Percentiles rank a stretch among this genome's conserved stretches.
Conservation (phyloP, 768 basidiomycete species). For the Suillus hirtellus region DNA sequence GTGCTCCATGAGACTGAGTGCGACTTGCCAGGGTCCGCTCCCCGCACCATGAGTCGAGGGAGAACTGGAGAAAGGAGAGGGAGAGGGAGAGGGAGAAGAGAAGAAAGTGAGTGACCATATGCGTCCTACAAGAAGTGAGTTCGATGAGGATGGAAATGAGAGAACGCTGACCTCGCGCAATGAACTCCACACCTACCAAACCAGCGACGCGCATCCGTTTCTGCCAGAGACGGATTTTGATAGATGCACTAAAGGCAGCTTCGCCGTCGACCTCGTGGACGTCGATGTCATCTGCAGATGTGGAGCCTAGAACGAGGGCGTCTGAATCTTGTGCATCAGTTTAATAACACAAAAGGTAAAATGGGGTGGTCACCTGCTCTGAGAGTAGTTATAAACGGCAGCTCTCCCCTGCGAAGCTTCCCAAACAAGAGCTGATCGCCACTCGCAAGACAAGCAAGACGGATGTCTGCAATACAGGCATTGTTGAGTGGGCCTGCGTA, state of each 20-base stretch:
- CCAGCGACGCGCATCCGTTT: constrained; percentile 69
- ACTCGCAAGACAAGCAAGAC: constrained; percentile 56
- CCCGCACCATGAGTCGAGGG: not conserved
- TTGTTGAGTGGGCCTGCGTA: constrained; percentile 47
- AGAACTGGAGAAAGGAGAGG: constrained; percentile 1
- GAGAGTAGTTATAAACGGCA: constrained; percentile 16
- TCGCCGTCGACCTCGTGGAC: constrained; percentile 53
- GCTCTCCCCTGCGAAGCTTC: constrained; percentile 16
- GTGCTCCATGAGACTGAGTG: constrained; percentile 51
- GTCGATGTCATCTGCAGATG: constrained; percentile 54
- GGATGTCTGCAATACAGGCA: constrained; percentile 57
- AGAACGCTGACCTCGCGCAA: constrained; percentile 47
- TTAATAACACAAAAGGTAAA: not conserved
- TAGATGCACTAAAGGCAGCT: constrained; percentile 50
- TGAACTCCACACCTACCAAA: constrained; percentile 59
- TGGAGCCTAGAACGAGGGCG: constrained; percentile 41
- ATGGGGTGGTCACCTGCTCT: constrained; percentile 14
- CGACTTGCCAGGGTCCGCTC: constrained; percentile 40
- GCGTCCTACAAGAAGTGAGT: constrained; percentile 17
- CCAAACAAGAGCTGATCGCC: constrained; percentile 30
- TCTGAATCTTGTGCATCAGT: constrained; percentile 41
- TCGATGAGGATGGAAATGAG: not conserved
- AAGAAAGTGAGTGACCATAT: constrained; percentile 31
- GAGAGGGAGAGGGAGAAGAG: constrained; percentile 14
- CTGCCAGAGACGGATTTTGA: constrained; percentile 45